Conservation (phyloP, 2,329 filamentous ascomycete species). For the Cordyceps fumosorosea region DNA sequence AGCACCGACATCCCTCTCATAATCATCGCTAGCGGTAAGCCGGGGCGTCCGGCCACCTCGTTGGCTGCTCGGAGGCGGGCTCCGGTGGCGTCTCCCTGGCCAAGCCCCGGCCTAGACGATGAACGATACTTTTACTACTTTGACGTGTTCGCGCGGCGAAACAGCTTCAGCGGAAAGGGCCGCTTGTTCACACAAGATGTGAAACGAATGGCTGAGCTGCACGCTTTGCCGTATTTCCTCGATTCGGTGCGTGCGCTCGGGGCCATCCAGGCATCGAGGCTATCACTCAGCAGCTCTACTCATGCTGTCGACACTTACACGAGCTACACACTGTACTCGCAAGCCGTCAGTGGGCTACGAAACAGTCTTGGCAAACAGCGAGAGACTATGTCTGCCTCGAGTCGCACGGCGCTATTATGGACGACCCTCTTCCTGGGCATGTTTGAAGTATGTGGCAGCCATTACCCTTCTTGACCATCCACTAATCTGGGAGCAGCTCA, state of each 20-base stretch:
- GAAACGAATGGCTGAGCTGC: conserved; percentile 17
- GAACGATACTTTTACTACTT: conserved; percentile 23
- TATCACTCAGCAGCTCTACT: conserved; percentile 1
- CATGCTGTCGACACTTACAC: neutral
- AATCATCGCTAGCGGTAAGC: conserved; percentile 17
- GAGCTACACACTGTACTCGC: conserved; percentile 22
- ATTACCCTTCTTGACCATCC: neutral
- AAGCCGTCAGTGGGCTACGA: conserved; percentile 20
- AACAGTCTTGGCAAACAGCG: conserved; percentile 15
- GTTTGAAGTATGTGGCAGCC: conserved; percentile 24
- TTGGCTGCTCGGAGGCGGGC: neutral
- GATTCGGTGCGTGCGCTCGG: conserved; percentile 26
- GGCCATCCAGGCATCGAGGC: conserved; percentile 24
- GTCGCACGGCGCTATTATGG: conserved; percentile 20
- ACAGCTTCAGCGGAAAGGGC: conserved; percentile 21
- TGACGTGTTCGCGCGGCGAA: conserved; percentile 22
- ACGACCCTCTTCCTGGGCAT: conserved; percentile 27
- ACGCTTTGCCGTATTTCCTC: conserved; percentile 16
- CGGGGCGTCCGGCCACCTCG: conserved; percentile 2
- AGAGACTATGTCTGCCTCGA: conserved; percentile 14
- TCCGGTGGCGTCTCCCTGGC: neutral
- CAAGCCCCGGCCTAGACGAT: conserved; percentile 14
- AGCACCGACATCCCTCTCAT: conserved; percentile 15
- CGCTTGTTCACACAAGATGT: conserved; percentile 17
- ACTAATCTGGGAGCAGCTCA: conserved; percentile 19